Evolutionary conservation across 2,329 filamentous ascomycete species (phyloP), one percentile per base, ranked within the genome.

Genomic region (Monosporascus sp.): DNA sequence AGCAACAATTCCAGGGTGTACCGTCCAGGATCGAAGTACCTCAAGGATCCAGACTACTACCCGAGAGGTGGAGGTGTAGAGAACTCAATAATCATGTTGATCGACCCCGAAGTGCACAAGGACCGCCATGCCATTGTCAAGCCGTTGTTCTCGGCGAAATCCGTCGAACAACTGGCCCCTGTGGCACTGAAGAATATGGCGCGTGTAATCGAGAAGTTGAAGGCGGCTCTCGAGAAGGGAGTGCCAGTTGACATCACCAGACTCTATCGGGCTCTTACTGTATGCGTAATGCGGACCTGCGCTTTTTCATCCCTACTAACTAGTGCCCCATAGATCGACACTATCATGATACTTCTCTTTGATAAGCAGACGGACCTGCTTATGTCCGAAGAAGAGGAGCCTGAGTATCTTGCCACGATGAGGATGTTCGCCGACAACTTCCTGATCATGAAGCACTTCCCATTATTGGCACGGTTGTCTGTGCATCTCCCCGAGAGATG

Each of bases 401-500:
- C 52, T 7, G 45, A 47, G 3, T 58, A 56, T 24, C 41, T 56
- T 1, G 46, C 41, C 22, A 54, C 49, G 1, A 54, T 58, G 56
- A 51, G 46, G 46, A 52, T 54, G 38, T 58, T 58, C 43, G 51
- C 56, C n/a, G 54, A 56, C 3, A 58, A 54, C 44, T 58, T 58
- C 31, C n/a, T 46, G 1, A 46, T 48, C 46, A 53, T 50, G 17
- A 58, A 56, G 38, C 56, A 58, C 34, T 56, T 58, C 37, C 54
- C 56, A 6, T 36, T 56, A 20, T 20, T 56, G 4, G 56, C 41
- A 19, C 20, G 19, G 1, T 24, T 58, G n/a, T 47, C 56, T 2
- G 34, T 52, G 4, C 20, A 46, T 2, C 50, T 58, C 6, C 56
- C 56, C 2, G 49, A 51, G 26, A 51, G 37, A 1, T 49, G 24